Conservation (phyloP, 2,329 filamentous ascomycete species). For the Macrophomina tecta region DNA sequence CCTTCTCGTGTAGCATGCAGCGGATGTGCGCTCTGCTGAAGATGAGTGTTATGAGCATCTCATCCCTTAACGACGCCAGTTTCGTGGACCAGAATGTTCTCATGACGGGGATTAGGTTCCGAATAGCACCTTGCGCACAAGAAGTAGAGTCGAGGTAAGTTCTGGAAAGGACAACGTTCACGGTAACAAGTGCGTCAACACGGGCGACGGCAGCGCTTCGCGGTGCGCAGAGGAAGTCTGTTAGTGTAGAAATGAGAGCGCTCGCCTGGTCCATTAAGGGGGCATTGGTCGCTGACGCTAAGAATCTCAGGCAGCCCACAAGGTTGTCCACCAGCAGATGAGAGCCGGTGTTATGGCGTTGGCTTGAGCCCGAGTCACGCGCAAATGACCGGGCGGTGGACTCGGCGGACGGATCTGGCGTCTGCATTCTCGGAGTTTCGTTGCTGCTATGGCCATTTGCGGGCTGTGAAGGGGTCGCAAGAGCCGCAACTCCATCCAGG, state of each 20-base stretch:
- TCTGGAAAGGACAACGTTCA: constrained; percentile 73
- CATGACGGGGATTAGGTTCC: constrained; percentile 72
- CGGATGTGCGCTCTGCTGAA: constrained; percentile 56
- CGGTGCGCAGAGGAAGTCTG: constrained; percentile 67
- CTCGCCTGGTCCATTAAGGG: constrained; percentile 65
- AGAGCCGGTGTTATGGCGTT: constrained; percentile 29
- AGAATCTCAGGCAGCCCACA: constrained; percentile 68
- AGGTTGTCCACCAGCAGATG: constrained; percentile 41
- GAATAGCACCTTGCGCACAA: constrained; percentile 65
- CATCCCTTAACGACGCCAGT: constrained; percentile 70
- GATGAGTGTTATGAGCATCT: constrained; percentile 74
- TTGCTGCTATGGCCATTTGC: constrained; percentile 35
- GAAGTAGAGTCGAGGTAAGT: constrained; percentile 71
- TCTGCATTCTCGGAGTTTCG: constrained; percentile 22
- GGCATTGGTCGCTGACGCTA: constrained; percentile 71
- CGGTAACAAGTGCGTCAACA: constrained; percentile 73
- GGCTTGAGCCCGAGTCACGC: neutral
- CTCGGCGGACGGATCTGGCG: constrained; percentile 36
- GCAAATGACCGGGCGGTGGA: constrained; percentile 30
- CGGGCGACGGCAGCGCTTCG: constrained; percentile 68
- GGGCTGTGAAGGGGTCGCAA: constrained; percentile 37
- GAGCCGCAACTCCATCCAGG: constrained; percentile 61
- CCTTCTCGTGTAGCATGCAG: constrained; percentile 40
- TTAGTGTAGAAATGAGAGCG: constrained; percentile 61
- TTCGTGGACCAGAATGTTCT: constrained; percentile 80